Percentiles rank a stretch among this genome's conserved stretches.
These are phyloP conservation scores for Penicillium pancosmium DNA, from an alignment of 495 filamentous ascomycete genomes.

Conservation along the genomic window DNA sequence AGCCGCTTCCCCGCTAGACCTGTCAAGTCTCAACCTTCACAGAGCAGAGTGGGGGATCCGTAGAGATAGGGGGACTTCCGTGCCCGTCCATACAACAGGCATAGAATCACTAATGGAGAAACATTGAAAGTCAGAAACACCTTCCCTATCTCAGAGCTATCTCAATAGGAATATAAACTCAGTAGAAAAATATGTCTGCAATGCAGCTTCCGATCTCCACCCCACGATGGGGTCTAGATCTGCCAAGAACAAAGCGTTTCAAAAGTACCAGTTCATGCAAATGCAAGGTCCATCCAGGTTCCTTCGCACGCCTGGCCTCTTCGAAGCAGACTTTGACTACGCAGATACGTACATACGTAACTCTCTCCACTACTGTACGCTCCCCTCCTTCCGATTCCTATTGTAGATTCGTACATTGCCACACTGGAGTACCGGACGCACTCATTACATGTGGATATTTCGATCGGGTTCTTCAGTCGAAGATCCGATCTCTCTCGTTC, in stretches of 20 bases:
- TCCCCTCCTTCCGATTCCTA: neutral
- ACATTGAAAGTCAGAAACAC: neutral
- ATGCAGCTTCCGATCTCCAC: neutral
- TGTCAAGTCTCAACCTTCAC: slow-evolving; percentile 29
- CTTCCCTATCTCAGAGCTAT: neutral
- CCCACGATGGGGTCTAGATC: slow-evolving; percentile 12
- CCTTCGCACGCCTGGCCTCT: neutral
- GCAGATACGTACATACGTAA: slow-evolving; percentile 8
- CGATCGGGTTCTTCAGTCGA: slow-evolving; percentile 21
- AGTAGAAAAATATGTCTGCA: neutral
- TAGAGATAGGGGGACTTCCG: neutral
- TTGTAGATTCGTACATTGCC: neutral
- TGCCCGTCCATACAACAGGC: neutral
- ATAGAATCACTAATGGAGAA: neutral
- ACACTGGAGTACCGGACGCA: slow-evolving; percentile 2
- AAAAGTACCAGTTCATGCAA: slow-evolving; percentile 32
- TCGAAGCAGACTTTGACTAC: neutral
- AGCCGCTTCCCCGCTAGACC: slow-evolving; percentile 24
- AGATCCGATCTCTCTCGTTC: slow-evolving; percentile 14
- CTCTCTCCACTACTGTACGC: slow-evolving; percentile 2
- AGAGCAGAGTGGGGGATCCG: slow-evolving; percentile 14
- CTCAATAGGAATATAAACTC: neutral
- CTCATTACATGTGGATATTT: slow-evolving; percentile 4
- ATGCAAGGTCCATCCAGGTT: slow-evolving; percentile 20
- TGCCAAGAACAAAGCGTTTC: slow-evolving; percentile 9